Evolutionary conservation across 345 rosid genomes (phyloP).

Genomic region (Moringa oleifera): DNA sequence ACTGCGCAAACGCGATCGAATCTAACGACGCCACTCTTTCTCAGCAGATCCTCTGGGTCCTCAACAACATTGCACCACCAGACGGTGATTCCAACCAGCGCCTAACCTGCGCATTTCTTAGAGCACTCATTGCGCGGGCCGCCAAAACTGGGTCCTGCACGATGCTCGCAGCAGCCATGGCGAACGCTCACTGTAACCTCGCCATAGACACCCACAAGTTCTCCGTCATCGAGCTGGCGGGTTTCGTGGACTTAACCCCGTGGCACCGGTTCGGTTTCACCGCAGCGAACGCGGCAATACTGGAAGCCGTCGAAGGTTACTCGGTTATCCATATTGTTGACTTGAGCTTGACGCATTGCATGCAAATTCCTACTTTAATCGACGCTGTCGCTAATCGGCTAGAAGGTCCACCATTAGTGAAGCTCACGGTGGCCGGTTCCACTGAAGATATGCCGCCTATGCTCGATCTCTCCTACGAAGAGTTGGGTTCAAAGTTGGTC

Average conservation of each 20-base stretch:
- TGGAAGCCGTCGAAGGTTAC: conserved; percentile 74
- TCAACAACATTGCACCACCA: conserved; percentile 78
- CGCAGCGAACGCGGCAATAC: conserved; percentile 70
- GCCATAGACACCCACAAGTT: conserved; percentile 49
- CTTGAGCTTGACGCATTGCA: conserved; percentile 79
- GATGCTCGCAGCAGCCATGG: conserved; percentile 42
- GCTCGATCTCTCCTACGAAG: conserved; percentile 59
- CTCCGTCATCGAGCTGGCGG: conserved; percentile 73
- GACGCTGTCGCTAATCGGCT: conserved; percentile 61
- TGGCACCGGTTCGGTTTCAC: conserved; percentile 97
- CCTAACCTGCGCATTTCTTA: conserved; percentile 59
- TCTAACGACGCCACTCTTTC: conserved; percentile 72
- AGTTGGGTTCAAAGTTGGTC: conserved; percentile 60
- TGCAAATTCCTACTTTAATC: conserved; percentile 91
- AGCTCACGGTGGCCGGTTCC: conserved; percentile 54
- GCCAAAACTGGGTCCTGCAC: conserved; percentile 57
- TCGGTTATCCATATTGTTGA: conserved; percentile 77
- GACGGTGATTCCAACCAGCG: conserved; percentile 90
- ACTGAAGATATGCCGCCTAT: conserved; percentile 40
- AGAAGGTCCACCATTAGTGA: conserved; percentile 55
- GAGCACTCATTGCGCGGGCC: conserved; percentile 79
- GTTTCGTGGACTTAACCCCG: conserved; percentile 85
- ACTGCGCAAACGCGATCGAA: conserved; percentile 88
- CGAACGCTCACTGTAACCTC: conserved; percentile 34
- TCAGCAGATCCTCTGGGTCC: conserved; percentile 88